phyloP scores from a whole-genome alignment of 441 rosid species.

The Gossypium trilobum region DNA sequence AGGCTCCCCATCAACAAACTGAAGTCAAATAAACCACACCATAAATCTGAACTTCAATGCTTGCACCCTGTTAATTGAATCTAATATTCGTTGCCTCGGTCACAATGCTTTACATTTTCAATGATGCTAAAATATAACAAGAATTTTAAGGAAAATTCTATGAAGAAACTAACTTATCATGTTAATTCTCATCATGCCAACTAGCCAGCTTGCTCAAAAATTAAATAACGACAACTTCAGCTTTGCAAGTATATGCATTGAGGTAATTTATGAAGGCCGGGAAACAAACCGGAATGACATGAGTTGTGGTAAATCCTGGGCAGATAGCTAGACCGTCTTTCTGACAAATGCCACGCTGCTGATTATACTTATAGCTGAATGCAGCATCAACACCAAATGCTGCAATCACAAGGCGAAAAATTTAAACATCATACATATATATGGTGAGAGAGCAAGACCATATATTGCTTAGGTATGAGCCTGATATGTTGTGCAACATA shows the following conservation, averaged over 20 bases:
- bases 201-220: neutral
- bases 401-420: constrained; percentile 23
- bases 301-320: constrained; percentile 77
- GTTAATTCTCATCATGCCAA: neutral
- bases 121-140: neutral
- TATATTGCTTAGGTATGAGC: neutral
- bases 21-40: constrained; percentile 20
- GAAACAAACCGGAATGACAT: constrained; percentile 64
- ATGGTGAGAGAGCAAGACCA: neutral
- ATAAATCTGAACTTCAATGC: neutral
- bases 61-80: neutral
- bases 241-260: neutral
- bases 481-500: neutral
- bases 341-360: constrained; percentile 58
- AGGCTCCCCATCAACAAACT: constrained; percentile 86
- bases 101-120: neutral
- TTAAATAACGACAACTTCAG: neutral
- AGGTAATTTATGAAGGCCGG: neutral
- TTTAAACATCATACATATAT: neutral
- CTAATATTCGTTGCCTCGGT: neutral
- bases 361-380: constrained; percentile 86
- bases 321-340: constrained; percentile 75
- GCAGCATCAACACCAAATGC: constrained; percentile 96
- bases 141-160: neutral
- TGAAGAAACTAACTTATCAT: neutral